Evolutionary conservation across 495 filamentous ascomycete species (phyloP), one percentile per base, ranked within the genome.

Genomic region (Pseudotulostoma volvatum): DNA sequence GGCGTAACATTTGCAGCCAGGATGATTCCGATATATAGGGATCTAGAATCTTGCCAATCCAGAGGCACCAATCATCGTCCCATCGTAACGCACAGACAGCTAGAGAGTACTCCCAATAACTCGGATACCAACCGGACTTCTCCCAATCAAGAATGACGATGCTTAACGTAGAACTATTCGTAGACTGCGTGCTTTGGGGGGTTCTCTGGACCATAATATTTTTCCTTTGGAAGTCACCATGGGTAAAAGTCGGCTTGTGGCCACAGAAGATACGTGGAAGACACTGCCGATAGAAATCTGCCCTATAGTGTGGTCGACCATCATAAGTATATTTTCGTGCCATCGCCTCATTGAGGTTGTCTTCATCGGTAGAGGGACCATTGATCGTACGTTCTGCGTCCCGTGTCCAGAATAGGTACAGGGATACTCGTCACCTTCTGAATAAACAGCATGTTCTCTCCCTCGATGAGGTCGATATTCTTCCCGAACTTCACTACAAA

Each of bases 41-140:
- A 34, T 55, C 49, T 34, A 60, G 44, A 33, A 52, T 51, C 36
- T 43, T 48, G 34, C 48, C 52, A 34, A 60, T 38, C 48, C 50
- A 60, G 31, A 47, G 33, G 40, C 44, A 38, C 59, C 57, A 62
- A 42, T 62, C 55, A 44, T 59, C 55, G 30, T 50, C 47, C 52
- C 54, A 58, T 43, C 49, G 31, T 30, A 47, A 38, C 41, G 31
- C 38, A 47, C 23, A 28, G 11, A 28, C 5, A 48, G 44, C 48
- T 32, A 49, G 46, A 53, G 46, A 59, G 45, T 61, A 66, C 44
- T 68, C 64, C 61, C 59, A 67, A 39, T 64, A 66, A 11, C 37
- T 17, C 13, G 60, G 59, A 43, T 49, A 59, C 56, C 60, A 67
- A 19, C 56, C 64, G 15, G 58, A 54, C 19, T 51, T 53, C 40